These are phyloP conservation scores for sunflower (Helianthus annuus) DNA, from an alignment of 129 eudicot species.

Conservation along the genomic window DNA sequence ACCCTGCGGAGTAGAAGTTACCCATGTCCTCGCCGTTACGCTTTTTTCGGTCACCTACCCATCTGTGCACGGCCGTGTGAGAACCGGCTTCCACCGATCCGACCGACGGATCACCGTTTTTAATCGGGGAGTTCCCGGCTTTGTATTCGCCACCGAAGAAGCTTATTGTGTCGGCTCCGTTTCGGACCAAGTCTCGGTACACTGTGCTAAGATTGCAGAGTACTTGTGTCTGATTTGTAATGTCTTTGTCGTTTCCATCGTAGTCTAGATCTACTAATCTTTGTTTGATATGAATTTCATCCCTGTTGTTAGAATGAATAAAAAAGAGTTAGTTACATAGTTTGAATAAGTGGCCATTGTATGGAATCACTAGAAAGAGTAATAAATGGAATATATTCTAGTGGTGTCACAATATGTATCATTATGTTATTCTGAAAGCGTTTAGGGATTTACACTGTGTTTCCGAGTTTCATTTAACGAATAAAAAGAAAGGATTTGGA, in stretches of 20 bases:
- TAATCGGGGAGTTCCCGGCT: slow-evolving; percentile 17
- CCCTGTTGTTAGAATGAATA: neutral
- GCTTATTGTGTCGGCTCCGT: neutral
- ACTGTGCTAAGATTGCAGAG: slow-evolving; percentile 19
- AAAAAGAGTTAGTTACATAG: no score
- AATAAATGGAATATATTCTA: no score
- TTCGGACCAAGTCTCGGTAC: slow-evolving; percentile 39
- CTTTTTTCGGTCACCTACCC: slow-evolving; percentile 33
- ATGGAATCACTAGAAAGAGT: no score
- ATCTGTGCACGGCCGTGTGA: slow-evolving; percentile 31
- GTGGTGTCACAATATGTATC: no score
- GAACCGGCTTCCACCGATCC: slow-evolving; percentile 35
- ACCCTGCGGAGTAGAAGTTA: slow-evolving; percentile 42
- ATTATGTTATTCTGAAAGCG: no score
- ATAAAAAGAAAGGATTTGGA: no score
- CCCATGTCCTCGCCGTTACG: slow-evolving; percentile 49
- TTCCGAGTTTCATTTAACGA: no score
- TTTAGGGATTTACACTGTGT: no score
- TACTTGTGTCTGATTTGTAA: neutral
- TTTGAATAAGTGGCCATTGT: no score
- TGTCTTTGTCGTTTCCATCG: neutral
- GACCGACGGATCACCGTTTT: neutral
- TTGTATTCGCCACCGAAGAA: slow-evolving; percentile 37
- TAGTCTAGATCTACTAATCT: slow-evolving; percentile 18
- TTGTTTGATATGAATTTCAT: slow-evolving; percentile 24